Conservation (phyloP, 2,329 filamentous ascomycete species). For the Blastomyces emzantsi region DNA sequence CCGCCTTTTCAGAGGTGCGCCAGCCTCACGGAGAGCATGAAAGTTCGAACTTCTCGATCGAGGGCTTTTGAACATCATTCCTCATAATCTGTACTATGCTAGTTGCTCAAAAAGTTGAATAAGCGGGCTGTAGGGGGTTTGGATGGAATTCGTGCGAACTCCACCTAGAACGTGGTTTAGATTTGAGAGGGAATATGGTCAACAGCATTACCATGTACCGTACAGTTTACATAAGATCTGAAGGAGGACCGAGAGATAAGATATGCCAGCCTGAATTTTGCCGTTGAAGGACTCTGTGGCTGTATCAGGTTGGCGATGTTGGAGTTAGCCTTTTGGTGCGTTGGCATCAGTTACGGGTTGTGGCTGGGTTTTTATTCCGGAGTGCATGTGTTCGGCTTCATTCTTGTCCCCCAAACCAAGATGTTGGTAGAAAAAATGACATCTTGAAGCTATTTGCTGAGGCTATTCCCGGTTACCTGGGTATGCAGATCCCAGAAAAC, state of each 20-base stretch:
- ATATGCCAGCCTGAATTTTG: not conserved
- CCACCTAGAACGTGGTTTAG: not conserved
- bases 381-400: not conserved
- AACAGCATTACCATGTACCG: no score
- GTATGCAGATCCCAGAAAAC: no score
- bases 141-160: not conserved
- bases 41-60: no score
- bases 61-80: not conserved
- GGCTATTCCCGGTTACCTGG: not conserved
- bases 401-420: no score
- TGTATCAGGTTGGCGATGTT: not conserved
- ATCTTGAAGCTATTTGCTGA: no score
- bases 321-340: not conserved
- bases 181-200: not conserved
- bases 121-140: not conserved
- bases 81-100: not conserved
- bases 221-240: no score
- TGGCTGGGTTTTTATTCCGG: not conserved
- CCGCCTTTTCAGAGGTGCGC: not conserved
- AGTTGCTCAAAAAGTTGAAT: not conserved
- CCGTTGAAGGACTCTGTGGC: not conserved
- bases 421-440: not conserved
- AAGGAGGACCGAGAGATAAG: not conserved
- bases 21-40: no score
- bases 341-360: not conserved